phyloP scores from a whole-genome alignment of 345 rosid genomes.

The Eucalyptus sideroxylon region DNA sequence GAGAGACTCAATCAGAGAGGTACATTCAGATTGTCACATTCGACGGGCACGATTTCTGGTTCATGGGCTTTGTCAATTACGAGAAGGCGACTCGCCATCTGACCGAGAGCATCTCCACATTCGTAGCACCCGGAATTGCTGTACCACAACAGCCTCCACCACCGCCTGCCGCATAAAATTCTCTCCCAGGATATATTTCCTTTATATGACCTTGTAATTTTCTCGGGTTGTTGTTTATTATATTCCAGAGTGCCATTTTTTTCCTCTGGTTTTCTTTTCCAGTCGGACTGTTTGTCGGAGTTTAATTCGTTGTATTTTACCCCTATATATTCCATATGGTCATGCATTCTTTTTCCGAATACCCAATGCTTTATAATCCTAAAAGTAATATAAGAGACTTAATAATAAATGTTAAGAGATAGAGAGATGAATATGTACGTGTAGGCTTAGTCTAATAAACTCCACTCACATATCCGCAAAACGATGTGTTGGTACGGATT shows the following conservation, averaged over 20 bases:
- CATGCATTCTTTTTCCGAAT: background rate
- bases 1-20: slow-evolving; percentile 34
- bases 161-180: background rate
- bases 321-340: background rate
- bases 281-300: background rate
- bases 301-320: background rate
- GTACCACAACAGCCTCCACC: background rate
- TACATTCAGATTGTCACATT: slow-evolving; percentile 39
- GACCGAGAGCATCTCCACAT: slow-evolving; percentile 10
- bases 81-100: slow-evolving; percentile 52
- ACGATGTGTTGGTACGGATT: background rate
- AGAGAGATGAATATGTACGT: background rate
- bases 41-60: slow-evolving; percentile 73
- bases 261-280: background rate
- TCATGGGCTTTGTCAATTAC: slow-evolving; percentile 58
- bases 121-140: slow-evolving; percentile 11
- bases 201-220: background rate
- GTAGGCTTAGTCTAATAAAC: background rate
- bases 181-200: background rate
- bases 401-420: background rate
- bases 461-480: background rate
- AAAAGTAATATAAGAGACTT: background rate
- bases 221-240: background rate
- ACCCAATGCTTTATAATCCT: background rate
- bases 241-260: background rate